Evolutionary conservation across 306 rosid species (phyloP), one percentile per base, ranked within the genome.

Genomic region (Cucurbita maxima): DNA sequence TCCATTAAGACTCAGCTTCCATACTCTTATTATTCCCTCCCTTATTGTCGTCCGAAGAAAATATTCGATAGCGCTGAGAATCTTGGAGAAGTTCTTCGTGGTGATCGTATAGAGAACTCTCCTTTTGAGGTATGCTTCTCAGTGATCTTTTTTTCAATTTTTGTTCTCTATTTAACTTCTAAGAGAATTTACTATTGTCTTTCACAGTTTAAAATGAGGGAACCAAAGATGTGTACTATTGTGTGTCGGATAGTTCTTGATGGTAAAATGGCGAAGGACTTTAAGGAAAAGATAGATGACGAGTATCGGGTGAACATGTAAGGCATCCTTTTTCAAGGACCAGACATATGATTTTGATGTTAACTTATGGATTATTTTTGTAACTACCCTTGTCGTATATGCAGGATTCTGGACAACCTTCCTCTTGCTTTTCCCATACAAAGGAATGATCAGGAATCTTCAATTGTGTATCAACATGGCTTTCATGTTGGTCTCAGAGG

Each of bases 11-110:
- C 97, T 30, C 97, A 89, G 80, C 92, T 89, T 76, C 97, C 97
- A 8, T 92, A 89, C 81, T 86, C 94, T 4, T 89, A 78, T 83
- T 89, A 89, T 73, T 87, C 96, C 50, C 87, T 92, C 47, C 92
- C 92, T 10, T 92, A 87, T 76, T 92, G 97, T 80, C 80, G 12
- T 53, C 97, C 97, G 18, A 72, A 82, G 47, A 82, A 14, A n/a
- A 89, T 89, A 78, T 81, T 88, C 48, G 96, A 92, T 76, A 88
- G 94, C 75, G 96, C 96, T 57, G 97, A 92, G 89, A 92, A 92
- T 86, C 96, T 92, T n/a, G 96, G 96, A 30, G 97, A 92, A 76
- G 92, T 92, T 66, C 97, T 92, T 79, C 88, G 97, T 37, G 97
- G 97, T 51, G 97, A 92, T 74, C 90, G 90, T 44, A 88, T 92